Conservation (phyloP, 352 stramenopile genomes). For the Phytophthora hybrid region DNA sequence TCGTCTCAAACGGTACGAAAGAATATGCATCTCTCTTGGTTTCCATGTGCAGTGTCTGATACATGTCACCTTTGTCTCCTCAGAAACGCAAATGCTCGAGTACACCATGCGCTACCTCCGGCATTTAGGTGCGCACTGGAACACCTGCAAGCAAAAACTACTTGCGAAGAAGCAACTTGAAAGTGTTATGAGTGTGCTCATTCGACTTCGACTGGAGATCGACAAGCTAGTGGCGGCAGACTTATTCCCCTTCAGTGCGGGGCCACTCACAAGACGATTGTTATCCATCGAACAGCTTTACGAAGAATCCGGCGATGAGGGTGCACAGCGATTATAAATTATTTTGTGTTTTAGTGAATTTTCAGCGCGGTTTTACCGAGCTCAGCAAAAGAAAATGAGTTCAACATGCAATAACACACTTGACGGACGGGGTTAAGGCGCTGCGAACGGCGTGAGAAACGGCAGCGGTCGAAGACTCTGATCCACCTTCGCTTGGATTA, state of each 20-base stretch:
- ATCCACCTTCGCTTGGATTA: neutral
- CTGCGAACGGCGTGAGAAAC: neutral
- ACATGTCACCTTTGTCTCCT: neutral
- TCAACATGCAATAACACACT: slow-evolving; percentile 35
- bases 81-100: slow-evolving; percentile 76
- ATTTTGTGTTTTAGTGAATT: slow-evolving; percentile 46
- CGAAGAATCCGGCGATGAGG: slow-evolving; percentile 34
- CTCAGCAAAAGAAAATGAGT: slow-evolving; percentile 7
- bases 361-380: slow-evolving; percentile 7
- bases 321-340: slow-evolving; percentile 49
- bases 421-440: slow-evolving; percentile 17
- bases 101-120: slow-evolving; percentile 71
- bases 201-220: slow-evolving; percentile 72
- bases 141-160: slow-evolving; percentile 34
- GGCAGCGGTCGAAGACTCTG: neutral
- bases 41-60: slow-evolving; percentile 5
- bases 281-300: slow-evolving; percentile 60
- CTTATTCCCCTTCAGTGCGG: slow-evolving; percentile 67
- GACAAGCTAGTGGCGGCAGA: slow-evolving; percentile 48
- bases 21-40: slow-evolving; percentile 1
- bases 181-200: slow-evolving; percentile 60
- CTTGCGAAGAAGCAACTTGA: slow-evolving; percentile 34
- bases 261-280: slow-evolving; percentile 59
- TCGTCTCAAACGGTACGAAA: slow-evolving; percentile 70
- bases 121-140: slow-evolving; percentile 42